Conservation (phyloP, 148 eudicot genomes). For the Beta vulgaris region DNA sequence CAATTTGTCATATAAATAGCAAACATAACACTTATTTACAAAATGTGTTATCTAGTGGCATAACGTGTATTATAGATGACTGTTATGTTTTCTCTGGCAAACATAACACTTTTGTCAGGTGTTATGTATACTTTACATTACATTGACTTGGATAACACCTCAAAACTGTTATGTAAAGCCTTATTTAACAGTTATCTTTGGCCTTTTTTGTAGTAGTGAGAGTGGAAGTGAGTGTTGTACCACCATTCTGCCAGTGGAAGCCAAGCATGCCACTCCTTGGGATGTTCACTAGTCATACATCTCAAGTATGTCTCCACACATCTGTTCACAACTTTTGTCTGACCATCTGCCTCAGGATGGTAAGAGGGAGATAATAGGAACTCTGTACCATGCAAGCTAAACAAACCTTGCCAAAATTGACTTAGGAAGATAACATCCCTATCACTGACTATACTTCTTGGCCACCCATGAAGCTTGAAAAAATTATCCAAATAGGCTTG, state of each 20-base stretch:
- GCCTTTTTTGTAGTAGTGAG: no score
- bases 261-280: not conserved
- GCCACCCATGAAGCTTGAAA: slow-evolving; percentile 10
- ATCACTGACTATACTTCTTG: not conserved
- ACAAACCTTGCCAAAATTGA: not conserved
- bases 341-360: not conserved
- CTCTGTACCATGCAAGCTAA: not conserved
- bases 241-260: not conserved
- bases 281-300: not conserved
- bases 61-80: no score
- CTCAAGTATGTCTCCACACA: not conserved
- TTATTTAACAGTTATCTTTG: no score
- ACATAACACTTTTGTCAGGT: no score
- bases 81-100: no score
- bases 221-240: slow-evolving; percentile 1
- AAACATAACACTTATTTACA: no score
- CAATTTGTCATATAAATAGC: no score
- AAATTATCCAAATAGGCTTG: not conserved
- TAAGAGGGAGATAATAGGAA: not conserved
- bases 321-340: no score
- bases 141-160: no score
- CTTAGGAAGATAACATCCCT: not conserved
- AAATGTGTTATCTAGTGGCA: no score
- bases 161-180: no score
- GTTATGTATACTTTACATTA: no score